Evolutionary conservation across 176 grass and related monocot genomes (phyloP).

Genomic region (Otatea glauca): DNA sequence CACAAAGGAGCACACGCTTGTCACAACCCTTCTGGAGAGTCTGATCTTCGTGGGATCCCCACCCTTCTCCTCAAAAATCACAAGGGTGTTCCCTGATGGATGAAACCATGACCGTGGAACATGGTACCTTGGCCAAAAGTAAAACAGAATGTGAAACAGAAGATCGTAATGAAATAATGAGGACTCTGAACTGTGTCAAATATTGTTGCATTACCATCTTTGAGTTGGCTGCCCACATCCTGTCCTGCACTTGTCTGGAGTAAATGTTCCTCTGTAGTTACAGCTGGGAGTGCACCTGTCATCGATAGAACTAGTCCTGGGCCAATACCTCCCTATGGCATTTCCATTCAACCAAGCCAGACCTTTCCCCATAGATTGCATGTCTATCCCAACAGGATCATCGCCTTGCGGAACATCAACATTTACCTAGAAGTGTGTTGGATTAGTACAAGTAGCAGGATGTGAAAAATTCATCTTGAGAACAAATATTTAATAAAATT

Average conservation of each 20-base stretch:
- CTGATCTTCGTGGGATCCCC: constrained; percentile 88
- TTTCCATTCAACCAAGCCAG: constrained; percentile 94
- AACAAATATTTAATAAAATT: constrained; percentile 35
- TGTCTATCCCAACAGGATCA: constrained; percentile 84
- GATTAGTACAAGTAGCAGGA: constrained; percentile 29
- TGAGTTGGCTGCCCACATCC: constrained; percentile 90
- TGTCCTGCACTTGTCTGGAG: constrained; percentile 75
- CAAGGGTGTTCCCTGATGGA: constrained; percentile 76
- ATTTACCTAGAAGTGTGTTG: constrained; percentile 54
- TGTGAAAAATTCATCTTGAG: constrained; percentile 14
- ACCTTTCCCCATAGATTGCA: constrained; percentile 97
- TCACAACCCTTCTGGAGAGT: constrained; percentile 65
- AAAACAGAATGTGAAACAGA: constrained; percentile 37
- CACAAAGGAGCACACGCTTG: constrained; percentile 63
- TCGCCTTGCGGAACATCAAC: constrained; percentile 80
- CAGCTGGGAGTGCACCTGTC: constrained; percentile 68
- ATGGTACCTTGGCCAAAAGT: constrained; percentile 76
- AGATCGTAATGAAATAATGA: background rate
- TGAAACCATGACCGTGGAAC: constrained; percentile 92
- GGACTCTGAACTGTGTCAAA: background rate
- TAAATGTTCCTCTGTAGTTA: constrained; percentile 80
- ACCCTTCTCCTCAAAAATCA: constrained; percentile 87
- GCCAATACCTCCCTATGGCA: constrained; percentile 85
- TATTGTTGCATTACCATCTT: constrained; percentile 67
- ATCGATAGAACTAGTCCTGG: constrained; percentile 62